A percentile compares a stretch with the other conserved stretches of the same genome.
Evolutionary conservation across 306 rosid genomes (phyloP).

Genomic region (Amphicarpaea edgeworthii): DNA sequence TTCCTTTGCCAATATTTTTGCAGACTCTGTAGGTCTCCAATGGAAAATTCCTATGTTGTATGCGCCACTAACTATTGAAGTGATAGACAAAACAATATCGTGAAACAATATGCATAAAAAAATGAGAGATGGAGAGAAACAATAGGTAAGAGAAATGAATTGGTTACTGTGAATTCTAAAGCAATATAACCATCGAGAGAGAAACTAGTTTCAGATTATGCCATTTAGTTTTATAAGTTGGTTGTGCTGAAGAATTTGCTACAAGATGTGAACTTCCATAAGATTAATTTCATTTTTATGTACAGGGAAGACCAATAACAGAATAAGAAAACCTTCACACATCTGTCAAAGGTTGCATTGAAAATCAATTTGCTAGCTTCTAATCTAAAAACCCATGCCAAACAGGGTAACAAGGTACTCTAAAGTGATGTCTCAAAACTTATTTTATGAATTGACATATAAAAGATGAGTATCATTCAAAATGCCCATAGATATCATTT

Average conservation of each 20-base stretch:
- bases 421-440: slow-evolving; percentile 13
- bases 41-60: slow-evolving; percentile 96
- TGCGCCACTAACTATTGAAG: slow-evolving; percentile 72
- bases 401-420: slow-evolving; percentile 14
- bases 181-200: slow-evolving; percentile 3
- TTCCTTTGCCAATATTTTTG: slow-evolving; percentile 80
- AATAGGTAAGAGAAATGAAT: slow-evolving; percentile 26
- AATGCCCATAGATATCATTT: slow-evolving; percentile 26
- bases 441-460: slow-evolving; percentile 14
- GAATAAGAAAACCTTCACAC: not conserved
- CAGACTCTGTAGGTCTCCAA: slow-evolving; percentile 89
- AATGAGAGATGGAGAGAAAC: slow-evolving; percentile 26
- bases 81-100: slow-evolving; percentile 32
- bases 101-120: slow-evolving; percentile 15
- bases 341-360: slow-evolving; percentile 18
- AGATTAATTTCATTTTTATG: not conserved
- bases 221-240: slow-evolving; percentile 11
- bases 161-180: slow-evolving; percentile 33
- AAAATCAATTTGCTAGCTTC: slow-evolving; percentile 20
- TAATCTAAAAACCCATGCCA: slow-evolving; percentile 5
- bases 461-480: slow-evolving; percentile 29
- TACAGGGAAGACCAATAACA: slow-evolving; percentile 2
- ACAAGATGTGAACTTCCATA: slow-evolving; percentile 8
- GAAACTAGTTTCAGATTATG: slow-evolving; percentile 1
- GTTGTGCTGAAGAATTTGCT: slow-evolving; percentile 13